Conservation (phyloP, 2,329 filamentous ascomycete genomes). For the Rosellinia necatrix region DNA sequence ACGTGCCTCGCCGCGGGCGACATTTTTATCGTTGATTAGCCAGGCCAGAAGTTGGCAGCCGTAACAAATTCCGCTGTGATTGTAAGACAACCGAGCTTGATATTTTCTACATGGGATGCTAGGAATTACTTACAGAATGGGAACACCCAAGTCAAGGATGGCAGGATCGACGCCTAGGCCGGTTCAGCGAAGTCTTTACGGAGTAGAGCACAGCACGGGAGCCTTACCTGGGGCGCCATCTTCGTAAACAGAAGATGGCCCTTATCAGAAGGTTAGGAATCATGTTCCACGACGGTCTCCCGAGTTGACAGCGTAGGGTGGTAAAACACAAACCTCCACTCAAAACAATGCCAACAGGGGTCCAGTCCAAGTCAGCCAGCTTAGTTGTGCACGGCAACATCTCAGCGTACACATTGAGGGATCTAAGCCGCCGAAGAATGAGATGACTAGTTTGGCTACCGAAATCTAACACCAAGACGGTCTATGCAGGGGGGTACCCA, state of each 20-base stretch:
- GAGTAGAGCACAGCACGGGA: constrained; percentile 4
- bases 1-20: constrained; percentile 44
- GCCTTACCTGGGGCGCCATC: constrained; percentile 63
- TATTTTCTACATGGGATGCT: not conserved
- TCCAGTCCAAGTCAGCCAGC: constrained; percentile 74
- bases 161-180: constrained; percentile 72
- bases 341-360: constrained; percentile 82
- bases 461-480: constrained; percentile 74
- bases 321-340: constrained; percentile 61
- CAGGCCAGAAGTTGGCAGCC: constrained; percentile 69
- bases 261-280: constrained; percentile 32
- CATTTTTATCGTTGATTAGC: constrained; percentile 66
- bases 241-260: constrained; percentile 78
- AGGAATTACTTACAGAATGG: constrained; percentile 43
- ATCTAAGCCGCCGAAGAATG: constrained; percentile 74
- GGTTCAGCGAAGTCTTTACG: constrained; percentile 10
- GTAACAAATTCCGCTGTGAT: constrained; percentile 60
- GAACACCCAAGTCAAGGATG: constrained; percentile 75
- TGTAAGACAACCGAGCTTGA: constrained; percentile 7
- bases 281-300: not conserved
- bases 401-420: constrained; percentile 80
- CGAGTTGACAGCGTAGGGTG: not conserved
- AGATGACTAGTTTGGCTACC: constrained; percentile 71
- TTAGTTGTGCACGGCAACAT: constrained; percentile 88
- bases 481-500: constrained; percentile 55